Conservation (phyloP, 176 grass and related monocot genomes). For the Zoysia japonica region DNA sequence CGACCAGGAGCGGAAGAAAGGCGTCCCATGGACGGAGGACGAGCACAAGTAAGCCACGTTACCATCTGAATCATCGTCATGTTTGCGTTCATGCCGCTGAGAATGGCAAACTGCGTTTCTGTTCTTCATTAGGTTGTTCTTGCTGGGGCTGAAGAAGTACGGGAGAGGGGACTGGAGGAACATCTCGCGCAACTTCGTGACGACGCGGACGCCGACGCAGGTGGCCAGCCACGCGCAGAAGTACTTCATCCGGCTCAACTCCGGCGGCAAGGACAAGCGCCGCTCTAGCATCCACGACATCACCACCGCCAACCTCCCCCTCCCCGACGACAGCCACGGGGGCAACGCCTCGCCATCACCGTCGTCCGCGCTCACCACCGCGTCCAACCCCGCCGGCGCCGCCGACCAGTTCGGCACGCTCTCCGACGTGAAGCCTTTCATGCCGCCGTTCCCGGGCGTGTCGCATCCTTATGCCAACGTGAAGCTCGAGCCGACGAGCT, state of each 20-base stretch:
- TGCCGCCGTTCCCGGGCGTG: conserved; percentile 13
- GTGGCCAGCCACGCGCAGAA: conserved; percentile 98
- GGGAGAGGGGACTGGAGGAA: conserved; percentile 97
- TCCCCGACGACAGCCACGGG: conserved; percentile 54
- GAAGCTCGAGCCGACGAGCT: conserved; percentile 58
- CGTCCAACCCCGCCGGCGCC: conserved; percentile 10
- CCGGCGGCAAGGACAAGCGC: conserved; percentile 91
- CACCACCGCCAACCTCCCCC: conserved; percentile 83
- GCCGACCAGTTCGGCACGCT: conserved; percentile 45
- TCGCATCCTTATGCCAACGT: conserved; percentile 49
- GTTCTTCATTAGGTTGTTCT: conserved; percentile 58
- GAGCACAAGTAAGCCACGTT: conserved; percentile 74
- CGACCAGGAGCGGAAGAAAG: conserved; percentile 96
- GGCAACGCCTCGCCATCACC: conserved; percentile 49
- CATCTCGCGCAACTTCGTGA: conserved; percentile 95
- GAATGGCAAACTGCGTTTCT: conserved; percentile 9
- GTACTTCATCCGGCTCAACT: conserved; percentile 88
- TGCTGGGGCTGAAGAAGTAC: conserved; percentile 87
- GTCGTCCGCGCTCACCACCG: conserved; percentile 45
- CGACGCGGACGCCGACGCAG: conserved; percentile 85
- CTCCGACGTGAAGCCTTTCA: conserved; percentile 54
- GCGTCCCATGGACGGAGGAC: conserved; percentile 94
- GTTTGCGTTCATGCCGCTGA: conserved; percentile 5
- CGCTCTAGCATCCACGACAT: conserved; percentile 99
- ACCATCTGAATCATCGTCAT: background rate